A percentile compares a stretch with the other conserved stretches of the same genome.
Conservation (phyloP, 129 eudicot species). For the Heracleum sosnowskyi region DNA sequence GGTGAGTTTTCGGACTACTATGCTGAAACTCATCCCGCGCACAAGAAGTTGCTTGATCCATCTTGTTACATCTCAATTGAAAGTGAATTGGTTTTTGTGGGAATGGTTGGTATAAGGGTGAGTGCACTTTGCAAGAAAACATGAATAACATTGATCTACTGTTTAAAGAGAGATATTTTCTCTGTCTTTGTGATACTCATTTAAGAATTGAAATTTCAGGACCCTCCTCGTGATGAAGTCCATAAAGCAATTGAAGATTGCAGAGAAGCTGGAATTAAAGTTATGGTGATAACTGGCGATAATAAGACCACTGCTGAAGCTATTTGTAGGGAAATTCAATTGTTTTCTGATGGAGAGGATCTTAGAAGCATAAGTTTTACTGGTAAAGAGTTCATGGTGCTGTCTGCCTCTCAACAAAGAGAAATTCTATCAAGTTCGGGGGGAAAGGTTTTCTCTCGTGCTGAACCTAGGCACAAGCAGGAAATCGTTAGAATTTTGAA, state of each 20-base stretch:
- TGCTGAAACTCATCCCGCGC: constrained; percentile 55
- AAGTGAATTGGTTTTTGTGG: constrained; percentile 61
- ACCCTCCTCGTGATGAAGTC: constrained; percentile 90
- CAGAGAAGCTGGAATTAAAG: constrained; percentile 69
- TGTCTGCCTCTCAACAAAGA: constrained; percentile 38
- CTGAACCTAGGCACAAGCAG: constrained; percentile 88
- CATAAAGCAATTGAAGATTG: constrained; percentile 63
- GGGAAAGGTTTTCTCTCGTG: constrained; percentile 80
- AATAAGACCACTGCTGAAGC: constrained; percentile 87
- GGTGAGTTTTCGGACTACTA: constrained; percentile 63
- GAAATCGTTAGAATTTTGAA: constrained; percentile 83
- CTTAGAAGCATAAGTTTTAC: constrained; percentile 53
- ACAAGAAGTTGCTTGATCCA: constrained; percentile 59
- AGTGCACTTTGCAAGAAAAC: constrained; percentile 2
- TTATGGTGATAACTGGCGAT: constrained; percentile 93
- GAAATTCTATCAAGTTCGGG: constrained; percentile 49
- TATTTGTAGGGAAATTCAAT: constrained; percentile 49
- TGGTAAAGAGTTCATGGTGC: constrained; percentile 70
- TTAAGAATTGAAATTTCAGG: constrained; percentile 30
- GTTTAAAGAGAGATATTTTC: not conserved
- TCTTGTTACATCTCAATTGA: constrained; percentile 55
- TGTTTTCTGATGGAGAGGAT: constrained; percentile 46
- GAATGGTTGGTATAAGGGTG: constrained; percentile 82
- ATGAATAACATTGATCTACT: not conserved
- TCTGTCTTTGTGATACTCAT: not conserved